These are phyloP conservation scores for Colletotrichum sp. DNA, from an alignment of 2,329 filamentous ascomycete species.

Conservation along the genomic window DNA sequence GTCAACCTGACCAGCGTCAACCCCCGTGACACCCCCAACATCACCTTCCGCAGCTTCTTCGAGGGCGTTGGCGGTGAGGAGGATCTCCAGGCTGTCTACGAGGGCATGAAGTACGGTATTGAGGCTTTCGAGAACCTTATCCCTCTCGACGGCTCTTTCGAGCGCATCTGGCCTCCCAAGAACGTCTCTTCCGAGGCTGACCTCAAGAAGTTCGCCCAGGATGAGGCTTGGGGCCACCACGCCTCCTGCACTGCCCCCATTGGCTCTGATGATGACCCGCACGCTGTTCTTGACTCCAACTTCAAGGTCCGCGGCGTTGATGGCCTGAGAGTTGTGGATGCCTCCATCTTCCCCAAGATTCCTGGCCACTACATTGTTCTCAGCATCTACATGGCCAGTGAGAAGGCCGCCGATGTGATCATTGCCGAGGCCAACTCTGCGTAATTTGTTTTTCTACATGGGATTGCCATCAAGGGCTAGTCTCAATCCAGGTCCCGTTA, in stretches of 20 bases:
- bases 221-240: conserved; percentile 61
- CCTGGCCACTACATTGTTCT: conserved; percentile 51
- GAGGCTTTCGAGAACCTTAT: conserved; percentile 36
- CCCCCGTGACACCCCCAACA: conserved; percentile 66
- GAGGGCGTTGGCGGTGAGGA: conserved; percentile 48
- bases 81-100: conserved; percentile 43
- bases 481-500: background rate
- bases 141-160: conserved; percentile 43
- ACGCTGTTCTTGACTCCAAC: conserved; percentile 61
- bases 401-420: conserved; percentile 56
- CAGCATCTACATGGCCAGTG: conserved; percentile 59
- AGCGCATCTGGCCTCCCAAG: conserved; percentile 39
- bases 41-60: conserved; percentile 62
- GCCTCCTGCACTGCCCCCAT: conserved; percentile 62
- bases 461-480: background rate
- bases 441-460: background rate
- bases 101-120: conserved; percentile 54
- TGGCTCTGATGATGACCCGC: conserved; percentile 56
- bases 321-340: conserved; percentile 66
- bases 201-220: conserved; percentile 45
- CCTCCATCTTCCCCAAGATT: conserved; percentile 58
- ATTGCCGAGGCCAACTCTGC: conserved; percentile 28
- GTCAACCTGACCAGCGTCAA: conserved; percentile 66
- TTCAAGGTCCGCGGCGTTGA: conserved; percentile 62
- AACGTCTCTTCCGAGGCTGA: conserved; percentile 43